Percentiles rank a stretch among this genome's conserved stretches.
Conservation (phyloP, 208 protist species). For the Vickermania ingenoplastis region DNA sequence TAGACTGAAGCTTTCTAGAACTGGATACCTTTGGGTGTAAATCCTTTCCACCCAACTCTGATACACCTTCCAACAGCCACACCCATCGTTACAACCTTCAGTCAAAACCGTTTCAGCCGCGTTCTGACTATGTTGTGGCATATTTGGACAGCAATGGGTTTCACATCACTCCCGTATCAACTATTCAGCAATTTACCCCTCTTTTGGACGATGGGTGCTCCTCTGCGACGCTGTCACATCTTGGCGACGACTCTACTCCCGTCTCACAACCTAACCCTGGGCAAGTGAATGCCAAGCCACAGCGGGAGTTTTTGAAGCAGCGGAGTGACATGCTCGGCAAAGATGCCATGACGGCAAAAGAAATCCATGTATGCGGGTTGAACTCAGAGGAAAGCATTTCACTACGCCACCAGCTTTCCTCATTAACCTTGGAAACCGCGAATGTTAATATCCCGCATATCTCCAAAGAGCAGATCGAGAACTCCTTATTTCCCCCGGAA, state of each 20-base stretch:
- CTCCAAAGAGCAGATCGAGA: constrained; percentile 14
- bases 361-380: constrained; percentile 39
- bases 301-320: constrained; percentile 62
- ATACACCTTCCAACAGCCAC: constrained; percentile 7
- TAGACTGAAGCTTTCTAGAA: constrained; percentile 51
- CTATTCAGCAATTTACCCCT: constrained; percentile 48
- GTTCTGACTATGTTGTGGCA: constrained; percentile 61
- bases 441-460: not conserved
- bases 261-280: too few species aligned
- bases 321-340: constrained; percentile 62
- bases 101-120: constrained; percentile 50
- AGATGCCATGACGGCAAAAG: constrained; percentile 38
- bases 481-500: constrained; percentile 74
- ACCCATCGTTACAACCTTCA: constrained; percentile 54
- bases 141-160: constrained; percentile 39
- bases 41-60: constrained; percentile 40
- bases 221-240: too few species aligned
- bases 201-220: too few species aligned
- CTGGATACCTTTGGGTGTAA: constrained; percentile 71
- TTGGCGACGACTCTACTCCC: too few species aligned
- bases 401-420: constrained; percentile 30
- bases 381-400: constrained; percentile 48
- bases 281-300: too few species aligned
- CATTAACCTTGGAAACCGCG: constrained; percentile 20
- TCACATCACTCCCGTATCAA: constrained; percentile 55